phyloP scores from a whole-genome alignment of 163 green algal species.

The Scenedesmus sp. region DNA sequence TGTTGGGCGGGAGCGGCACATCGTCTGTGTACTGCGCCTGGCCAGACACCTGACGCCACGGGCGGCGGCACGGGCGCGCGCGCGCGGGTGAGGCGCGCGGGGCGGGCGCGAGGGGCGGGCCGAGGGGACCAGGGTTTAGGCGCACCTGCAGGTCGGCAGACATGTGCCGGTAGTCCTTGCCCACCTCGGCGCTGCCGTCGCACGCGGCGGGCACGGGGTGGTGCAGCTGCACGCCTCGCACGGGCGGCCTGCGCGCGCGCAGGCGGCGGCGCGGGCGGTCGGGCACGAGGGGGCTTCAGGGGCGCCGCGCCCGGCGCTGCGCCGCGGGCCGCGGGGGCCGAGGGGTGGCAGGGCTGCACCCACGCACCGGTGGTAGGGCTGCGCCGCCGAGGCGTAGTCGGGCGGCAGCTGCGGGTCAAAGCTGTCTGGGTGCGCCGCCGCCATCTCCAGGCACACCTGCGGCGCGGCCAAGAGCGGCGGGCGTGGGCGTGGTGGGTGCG shows the following conservation, averaged over 20 bases:
- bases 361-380: background rate
- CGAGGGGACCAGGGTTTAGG: no score
- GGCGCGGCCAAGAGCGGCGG: no score
- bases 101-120: no score
- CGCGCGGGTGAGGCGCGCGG: no score
- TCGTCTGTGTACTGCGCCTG: constrained; percentile 95
- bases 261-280: no score
- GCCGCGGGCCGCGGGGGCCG: background rate
- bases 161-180: constrained; percentile 84
- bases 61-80: no score
- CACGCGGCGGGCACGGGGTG: constrained; percentile 49
- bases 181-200: constrained; percentile 72
- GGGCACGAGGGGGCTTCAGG: no score
- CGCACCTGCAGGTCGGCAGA: constrained; percentile 91
- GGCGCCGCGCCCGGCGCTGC: constrained; percentile 13
- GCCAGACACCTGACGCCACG: constrained; percentile 86
- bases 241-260: constrained; percentile 68
- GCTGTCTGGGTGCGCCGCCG: constrained; percentile 30
- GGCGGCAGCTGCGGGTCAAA: constrained; percentile 32
- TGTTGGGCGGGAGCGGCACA: constrained; percentile 70
- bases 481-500: no score
- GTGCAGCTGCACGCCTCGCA: constrained; percentile 84
- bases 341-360: constrained; percentile 28
- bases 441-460: constrained; percentile 21
- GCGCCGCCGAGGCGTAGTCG: background rate